A percentile compares a stretch with the other conserved stretches of the same genome.
These are phyloP conservation scores for Pestalotiopsis fici DNA, from an alignment of 2,329 filamentous ascomycete genomes.

Conservation along the genomic window DNA sequence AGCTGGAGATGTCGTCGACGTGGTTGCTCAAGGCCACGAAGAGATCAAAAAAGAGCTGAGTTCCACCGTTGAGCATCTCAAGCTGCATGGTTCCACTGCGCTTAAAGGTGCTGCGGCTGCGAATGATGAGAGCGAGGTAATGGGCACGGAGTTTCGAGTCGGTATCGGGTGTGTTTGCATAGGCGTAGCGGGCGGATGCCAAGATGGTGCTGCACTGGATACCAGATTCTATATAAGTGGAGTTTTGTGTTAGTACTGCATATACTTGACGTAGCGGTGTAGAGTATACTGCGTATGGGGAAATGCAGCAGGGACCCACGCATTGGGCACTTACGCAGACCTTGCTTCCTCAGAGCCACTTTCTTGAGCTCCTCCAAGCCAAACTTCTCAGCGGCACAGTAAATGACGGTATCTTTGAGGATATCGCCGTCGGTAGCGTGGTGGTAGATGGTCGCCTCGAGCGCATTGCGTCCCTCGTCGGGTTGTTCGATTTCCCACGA, in stretches of 20 bases:
- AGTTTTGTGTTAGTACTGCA: conserved; percentile 10
- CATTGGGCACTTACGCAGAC: conserved; percentile 61
- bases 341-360: conserved; percentile 84
- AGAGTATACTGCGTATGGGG: not conserved
- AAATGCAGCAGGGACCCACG: not conserved
- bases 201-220: conserved; percentile 86
- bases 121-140: conserved; percentile 90
- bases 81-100: conserved; percentile 93
- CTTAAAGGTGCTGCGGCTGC: conserved; percentile 86
- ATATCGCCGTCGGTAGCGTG: conserved; percentile 66
- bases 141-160: conserved; percentile 91
- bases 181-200: conserved; percentile 84
- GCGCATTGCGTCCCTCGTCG: conserved; percentile 41
- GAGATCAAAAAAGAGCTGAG: conserved; percentile 84
- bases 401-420: conserved; percentile 87
- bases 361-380: conserved; percentile 83
- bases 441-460: conserved; percentile 70
- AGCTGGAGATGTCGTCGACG: conserved; percentile 69
- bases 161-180: conserved; percentile 82
- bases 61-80: conserved; percentile 87
- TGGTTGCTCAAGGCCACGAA: conserved; percentile 94
- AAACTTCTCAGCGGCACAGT: conserved; percentile 86
- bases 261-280: not conserved
- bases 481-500: conserved; percentile 79
- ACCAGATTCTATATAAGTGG: conserved; percentile 58